Conservation (phyloP, 73 alveolate species). For the Paramecium sexaurelia region DNA sequence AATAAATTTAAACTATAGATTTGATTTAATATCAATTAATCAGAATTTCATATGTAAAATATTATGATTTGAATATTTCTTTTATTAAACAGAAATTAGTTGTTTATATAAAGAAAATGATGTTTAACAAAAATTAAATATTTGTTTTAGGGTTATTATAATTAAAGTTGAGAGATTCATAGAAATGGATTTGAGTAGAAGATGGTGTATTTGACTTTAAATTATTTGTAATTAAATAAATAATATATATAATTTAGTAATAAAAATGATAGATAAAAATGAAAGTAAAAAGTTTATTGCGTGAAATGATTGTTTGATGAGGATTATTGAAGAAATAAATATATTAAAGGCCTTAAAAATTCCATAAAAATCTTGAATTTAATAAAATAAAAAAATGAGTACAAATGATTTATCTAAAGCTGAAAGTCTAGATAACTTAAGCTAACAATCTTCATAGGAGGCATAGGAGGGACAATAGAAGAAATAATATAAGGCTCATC, state of each 20-base stretch:
- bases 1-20: too few species aligned
- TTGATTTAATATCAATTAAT: too few species aligned
- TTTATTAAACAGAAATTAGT: too few species aligned
- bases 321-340: background rate
- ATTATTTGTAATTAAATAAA: conserved; percentile 27
- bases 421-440: background rate
- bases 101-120: background rate
- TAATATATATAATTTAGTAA: conserved; percentile 10
- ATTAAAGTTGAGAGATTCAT: background rate
- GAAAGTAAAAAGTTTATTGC: background rate
- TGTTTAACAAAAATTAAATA: background rate
- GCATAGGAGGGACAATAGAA: conserved; percentile 1
- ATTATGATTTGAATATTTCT: background rate
- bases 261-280: background rate
- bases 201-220: background rate
- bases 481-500: conserved; percentile 12
- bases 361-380: background rate
- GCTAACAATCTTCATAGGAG: background rate
- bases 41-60: too few species aligned
- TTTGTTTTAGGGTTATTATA: background rate
- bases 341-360: conserved; percentile 25
- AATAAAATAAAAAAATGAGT: conserved; percentile 15
- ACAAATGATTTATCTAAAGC: background rate
- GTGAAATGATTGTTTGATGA: background rate
- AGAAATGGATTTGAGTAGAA: background rate